Base-by-base conservation (phyloP, 2,329 filamentous ascomycete genomes). In the Magnaporthiopsis rhizophila region DNA sequence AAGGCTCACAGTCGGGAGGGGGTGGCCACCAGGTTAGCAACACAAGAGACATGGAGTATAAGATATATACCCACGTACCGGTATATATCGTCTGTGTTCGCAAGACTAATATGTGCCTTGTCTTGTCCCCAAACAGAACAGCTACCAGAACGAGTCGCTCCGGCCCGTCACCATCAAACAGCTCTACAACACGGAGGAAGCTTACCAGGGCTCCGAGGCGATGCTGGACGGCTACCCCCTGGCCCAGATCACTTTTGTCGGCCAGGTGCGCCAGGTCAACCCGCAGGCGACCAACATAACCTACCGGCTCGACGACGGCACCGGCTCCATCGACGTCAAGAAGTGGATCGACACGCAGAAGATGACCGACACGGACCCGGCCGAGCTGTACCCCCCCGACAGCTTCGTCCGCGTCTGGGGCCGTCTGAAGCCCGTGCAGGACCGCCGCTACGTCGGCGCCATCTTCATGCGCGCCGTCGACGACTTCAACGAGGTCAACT, bases 121-220 rank as follows among this genome's bases (percentile, higher is more conserved):
- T n/a, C 38, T 45, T 18, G 30, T 2, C 15, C 3, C 32, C 28
- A 30, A 21, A 57, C 66, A 86, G 82, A 79, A 80, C 66, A 79
- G 80, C 66, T 89, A 89, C 74, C 83, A 84, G 69, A 91, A 96
- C 76, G 92, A 97, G 71, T 93, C 92, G 26, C 84, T 99, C 63
- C 90, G 95, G 59, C 93, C 95, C 0, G 90, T 97, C 60, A 99
- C 95, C 13, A 91, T 98, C 78, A 97, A 97, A 77, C 95, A 99
- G 78, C 85, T 97, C 65, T 81, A 93, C 72, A 91, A 96, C 68
- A 91, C 92, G 68, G 83, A 89, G 68, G 89, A 92, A 77, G 85
- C 88, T 56, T 89, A 90, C 74, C 86, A 87, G 2, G 81, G 81
- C 65, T 86, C 87, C 45, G 88, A 92, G 50, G 95, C 96, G 83